A percentile compares a stretch with the other conserved stretches of the same genome.
phyloP scores from a whole-genome alignment of 176 grass and related monocot genomes.

The Coix lacrymajobi region DNA sequence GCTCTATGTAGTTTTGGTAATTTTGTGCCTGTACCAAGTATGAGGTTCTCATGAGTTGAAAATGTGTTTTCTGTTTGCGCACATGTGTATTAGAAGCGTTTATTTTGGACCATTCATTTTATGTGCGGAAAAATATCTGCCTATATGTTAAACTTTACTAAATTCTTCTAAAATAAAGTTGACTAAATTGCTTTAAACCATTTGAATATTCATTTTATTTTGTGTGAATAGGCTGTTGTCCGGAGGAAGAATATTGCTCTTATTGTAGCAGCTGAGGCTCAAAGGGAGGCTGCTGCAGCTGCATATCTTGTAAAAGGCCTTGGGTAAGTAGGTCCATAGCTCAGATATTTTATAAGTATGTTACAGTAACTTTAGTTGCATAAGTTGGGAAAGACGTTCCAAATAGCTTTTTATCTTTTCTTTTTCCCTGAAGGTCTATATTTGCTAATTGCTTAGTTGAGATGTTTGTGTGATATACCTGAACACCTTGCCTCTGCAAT shows the following conservation, averaged over 20 bases:
- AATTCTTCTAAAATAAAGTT: neutral
- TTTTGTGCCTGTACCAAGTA: neutral
- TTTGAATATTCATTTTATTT: constrained; percentile 27
- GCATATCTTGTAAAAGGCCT: constrained; percentile 89
- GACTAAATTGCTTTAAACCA: neutral
- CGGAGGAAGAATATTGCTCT: constrained; percentile 90
- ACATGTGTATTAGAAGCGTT: neutral
- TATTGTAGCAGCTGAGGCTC: constrained; percentile 82
- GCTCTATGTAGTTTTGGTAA: neutral
- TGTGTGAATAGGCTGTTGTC: constrained; percentile 61
- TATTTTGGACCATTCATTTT: neutral
- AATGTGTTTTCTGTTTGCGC: neutral
- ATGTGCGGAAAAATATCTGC: neutral
- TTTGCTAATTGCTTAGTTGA: neutral
- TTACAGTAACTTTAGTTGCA: neutral
- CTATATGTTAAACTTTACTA: neutral
- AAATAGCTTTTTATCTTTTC: neutral
- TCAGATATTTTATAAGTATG: constrained; percentile 7
- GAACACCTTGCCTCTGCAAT: neutral
- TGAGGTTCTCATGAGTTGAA: neutral
- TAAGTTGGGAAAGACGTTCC: neutral
- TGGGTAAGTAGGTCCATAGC: constrained; percentile 43
- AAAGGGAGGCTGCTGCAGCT: constrained; percentile 87
- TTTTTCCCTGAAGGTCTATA: neutral
- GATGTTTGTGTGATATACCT: neutral